Conservation (phyloP, 495 filamentous ascomycete species). For the Jackrogersella multiformis region DNA sequence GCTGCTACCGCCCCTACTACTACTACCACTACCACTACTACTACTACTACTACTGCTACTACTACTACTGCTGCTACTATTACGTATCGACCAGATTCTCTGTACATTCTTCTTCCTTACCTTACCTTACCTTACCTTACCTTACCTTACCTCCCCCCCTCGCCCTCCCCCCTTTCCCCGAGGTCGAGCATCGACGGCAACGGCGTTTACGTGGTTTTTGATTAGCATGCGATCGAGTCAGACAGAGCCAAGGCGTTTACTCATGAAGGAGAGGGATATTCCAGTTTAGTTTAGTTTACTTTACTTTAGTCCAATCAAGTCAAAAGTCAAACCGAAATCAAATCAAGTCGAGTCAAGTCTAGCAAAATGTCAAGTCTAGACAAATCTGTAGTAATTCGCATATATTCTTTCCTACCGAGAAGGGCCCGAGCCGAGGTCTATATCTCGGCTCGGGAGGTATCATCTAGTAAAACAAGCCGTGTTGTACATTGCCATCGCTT, state of each 20-base stretch:
- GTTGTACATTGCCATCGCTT: constrained; percentile 41
- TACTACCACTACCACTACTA: too few species aligned
- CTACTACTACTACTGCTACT: too few species aligned
- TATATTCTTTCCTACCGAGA: constrained; percentile 10
- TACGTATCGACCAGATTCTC: constrained; percentile 12
- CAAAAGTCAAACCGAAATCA: too few species aligned
- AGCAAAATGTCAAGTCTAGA: constrained; percentile 1
- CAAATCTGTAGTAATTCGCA: constrained; percentile 14
- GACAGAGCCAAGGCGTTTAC: constrained; percentile 38
- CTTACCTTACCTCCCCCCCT: too few species aligned
- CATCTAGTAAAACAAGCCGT: constrained; percentile 37
- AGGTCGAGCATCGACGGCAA: constrained; percentile 42
- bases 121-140: too few species aligned
- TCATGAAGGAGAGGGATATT: constrained; percentile 25
- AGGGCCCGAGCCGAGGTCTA: constrained; percentile 18
- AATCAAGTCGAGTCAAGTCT: too few species aligned
- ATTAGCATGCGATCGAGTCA: constrained; percentile 35
- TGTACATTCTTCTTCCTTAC: constrained; percentile 36
- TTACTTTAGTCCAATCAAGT: too few species aligned
- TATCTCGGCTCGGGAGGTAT: constrained; percentile 43
- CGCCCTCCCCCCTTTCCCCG: too few species aligned
- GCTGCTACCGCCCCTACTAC: too few species aligned
- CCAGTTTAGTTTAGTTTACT: too few species aligned
- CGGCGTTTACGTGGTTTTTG: constrained; percentile 44
- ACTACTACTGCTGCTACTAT: too few species aligned